phyloP scores from a whole-genome alignment of 1,284 basidiomycete genomes.

The Ganoderma lingzhi region DNA sequence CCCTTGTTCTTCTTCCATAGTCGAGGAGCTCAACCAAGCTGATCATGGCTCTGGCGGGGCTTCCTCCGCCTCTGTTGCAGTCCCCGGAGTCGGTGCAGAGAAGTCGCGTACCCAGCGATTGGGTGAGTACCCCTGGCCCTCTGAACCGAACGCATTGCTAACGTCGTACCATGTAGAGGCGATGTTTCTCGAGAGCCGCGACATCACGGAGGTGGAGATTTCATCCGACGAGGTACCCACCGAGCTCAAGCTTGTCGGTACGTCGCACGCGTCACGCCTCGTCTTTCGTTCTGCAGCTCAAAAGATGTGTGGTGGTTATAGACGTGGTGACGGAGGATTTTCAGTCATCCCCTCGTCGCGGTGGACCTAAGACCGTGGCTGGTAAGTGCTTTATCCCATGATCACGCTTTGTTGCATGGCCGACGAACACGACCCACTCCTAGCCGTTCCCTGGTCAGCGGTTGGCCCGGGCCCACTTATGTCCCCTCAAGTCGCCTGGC shows the following conservation, averaged over 20 bases:
- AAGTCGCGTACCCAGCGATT: not conserved
- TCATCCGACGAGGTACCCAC: too few species aligned
- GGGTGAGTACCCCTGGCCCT: not conserved
- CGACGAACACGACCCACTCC: not conserved
- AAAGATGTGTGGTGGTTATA: not conserved
- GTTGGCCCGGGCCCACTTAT: not conserved
- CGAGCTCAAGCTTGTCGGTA: not conserved
- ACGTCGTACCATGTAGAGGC: not conserved
- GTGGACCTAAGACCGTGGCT: not conserved
- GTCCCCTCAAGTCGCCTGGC: not conserved
- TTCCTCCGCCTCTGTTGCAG: not conserved
- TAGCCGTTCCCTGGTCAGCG: not conserved
- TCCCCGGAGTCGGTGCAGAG: not conserved
- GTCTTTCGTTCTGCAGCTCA: not conserved
- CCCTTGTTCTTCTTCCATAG: not conserved
- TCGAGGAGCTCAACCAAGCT: not conserved
- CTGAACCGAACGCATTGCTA: not conserved
- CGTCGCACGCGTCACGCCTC: not conserved
- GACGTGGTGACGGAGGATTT: not conserved
- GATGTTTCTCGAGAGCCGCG: slow-evolving; percentile 1
- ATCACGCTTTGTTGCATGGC: not conserved
- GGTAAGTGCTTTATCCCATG: not conserved
- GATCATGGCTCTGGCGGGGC: not conserved
- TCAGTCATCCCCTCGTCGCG: not conserved
- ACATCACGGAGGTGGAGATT: slow-evolving; percentile 8